Percentiles rank a stretch among this genome's conserved stretches.
These are phyloP conservation scores for Priceomyces haplophilus DNA, from an alignment of 805 yeast species.

Conservation along the genomic window DNA sequence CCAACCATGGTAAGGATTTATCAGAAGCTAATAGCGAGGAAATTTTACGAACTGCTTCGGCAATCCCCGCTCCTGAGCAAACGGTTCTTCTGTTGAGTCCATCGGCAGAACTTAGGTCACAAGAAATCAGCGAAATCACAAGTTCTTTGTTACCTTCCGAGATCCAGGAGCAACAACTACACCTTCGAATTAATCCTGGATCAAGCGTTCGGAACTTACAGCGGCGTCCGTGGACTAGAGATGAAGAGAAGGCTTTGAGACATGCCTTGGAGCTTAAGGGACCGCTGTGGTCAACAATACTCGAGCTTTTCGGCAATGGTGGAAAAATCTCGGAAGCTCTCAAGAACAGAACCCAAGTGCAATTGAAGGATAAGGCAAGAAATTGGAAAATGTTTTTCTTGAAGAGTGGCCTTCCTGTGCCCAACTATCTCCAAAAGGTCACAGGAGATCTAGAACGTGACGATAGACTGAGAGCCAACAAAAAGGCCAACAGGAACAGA, in stretches of 20 bases:
- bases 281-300: conserved; percentile 89
- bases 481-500: conserved; percentile 24
- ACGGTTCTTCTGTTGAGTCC: conserved; percentile 1
- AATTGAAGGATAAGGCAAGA: conserved; percentile 92
- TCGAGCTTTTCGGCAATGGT: conserved; percentile 91
- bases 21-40: conserved; percentile 22
- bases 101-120: conserved; percentile 8
- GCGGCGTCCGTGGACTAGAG: conserved; percentile 80
- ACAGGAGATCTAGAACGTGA: conserved; percentile 79
- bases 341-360: conserved; percentile 86
- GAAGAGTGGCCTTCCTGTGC: conserved; percentile 72
- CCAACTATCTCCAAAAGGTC: conserved; percentile 74
- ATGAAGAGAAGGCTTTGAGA: conserved; percentile 81
- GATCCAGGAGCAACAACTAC: conserved; percentile 42
- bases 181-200: conserved; percentile 33
- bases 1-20: conserved; percentile 7
- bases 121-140: conserved; percentile 27
- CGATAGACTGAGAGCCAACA: conserved; percentile 38
- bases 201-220: conserved; percentile 25
- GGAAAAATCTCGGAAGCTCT: conserved; percentile 80
- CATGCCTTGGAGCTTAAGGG: conserved; percentile 82
- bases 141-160: conserved; percentile 41
- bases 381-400: conserved; percentile 89
- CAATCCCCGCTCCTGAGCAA: conserved; percentile 5
- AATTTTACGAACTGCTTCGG: conserved; percentile 11